phyloP scores from a whole-genome alignment of 257 asterid species.

The Buddleja alternifolia region DNA sequence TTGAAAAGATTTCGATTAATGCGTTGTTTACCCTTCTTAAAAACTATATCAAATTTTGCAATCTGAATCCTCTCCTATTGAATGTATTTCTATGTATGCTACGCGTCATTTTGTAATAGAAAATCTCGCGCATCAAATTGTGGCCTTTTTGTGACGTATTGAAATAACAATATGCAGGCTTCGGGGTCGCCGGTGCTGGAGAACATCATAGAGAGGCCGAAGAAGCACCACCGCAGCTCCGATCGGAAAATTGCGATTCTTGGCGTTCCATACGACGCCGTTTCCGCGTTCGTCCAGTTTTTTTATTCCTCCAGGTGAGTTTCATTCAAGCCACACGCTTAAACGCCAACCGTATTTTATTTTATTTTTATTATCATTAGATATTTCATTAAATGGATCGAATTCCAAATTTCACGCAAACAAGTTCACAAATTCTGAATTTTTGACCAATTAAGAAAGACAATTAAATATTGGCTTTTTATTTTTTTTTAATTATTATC shows the following conservation, averaged over 20 bases:
- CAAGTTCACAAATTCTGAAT: not conserved
- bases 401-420: slow-evolving; percentile 21
- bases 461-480: not conserved
- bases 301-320: slow-evolving; percentile 77
- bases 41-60: too few species aligned
- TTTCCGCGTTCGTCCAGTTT: slow-evolving; percentile 62
- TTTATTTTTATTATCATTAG: not conserved
- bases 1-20: too few species aligned
- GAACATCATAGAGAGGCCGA: slow-evolving; percentile 66
- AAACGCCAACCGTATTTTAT: not conserved
- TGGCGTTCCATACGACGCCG: slow-evolving; percentile 95
- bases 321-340: slow-evolving; percentile 31
- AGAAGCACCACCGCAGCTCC: slow-evolving; percentile 52
- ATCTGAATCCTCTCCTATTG: too few species aligned
- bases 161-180: slow-evolving; percentile 46
- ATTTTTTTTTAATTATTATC: not conserved
- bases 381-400: not conserved
- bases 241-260: slow-evolving; percentile 59
- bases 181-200: slow-evolving; percentile 87
- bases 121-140: too few species aligned
- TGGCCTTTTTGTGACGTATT: not conserved
- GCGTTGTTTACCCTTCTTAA: too few species aligned
- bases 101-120: too few species aligned
- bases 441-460: slow-evolving; percentile 26
- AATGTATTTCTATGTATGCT: too few species aligned